These are phyloP conservation scores for apple (Malus domestica) DNA, from an alignment of 306 rosid genomes.

Conservation along the genomic window ASM211411v1 NC_041803.1:12970001-12970500, in stretches of 20 bases:
- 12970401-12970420: slow-evolving; percentile 25
- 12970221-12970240: slow-evolving; percentile 44
- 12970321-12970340: neutral
- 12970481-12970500: slow-evolving; percentile 33
- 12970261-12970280: too few relatives aligned
- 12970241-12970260: neutral
- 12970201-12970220: slow-evolving; percentile 40
- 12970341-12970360: too few relatives aligned
- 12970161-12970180: slow-evolving; percentile 26
- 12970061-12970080: slow-evolving; percentile 15
- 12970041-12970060: neutral
- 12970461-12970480: slow-evolving; percentile 38
- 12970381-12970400: slow-evolving; percentile 5
- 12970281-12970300: neutral
- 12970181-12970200: slow-evolving; percentile 40
- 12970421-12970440: slow-evolving; percentile 30
- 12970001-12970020: slow-evolving; percentile 18
- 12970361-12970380: neutral
- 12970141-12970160: slow-evolving; percentile 33
- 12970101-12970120: slow-evolving; percentile 14
- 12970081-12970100: slow-evolving; percentile 20
- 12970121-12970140: slow-evolving; percentile 12
- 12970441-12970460: slow-evolving; percentile 14
- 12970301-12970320: neutral
- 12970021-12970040: slow-evolving; percentile 12